These are phyloP conservation scores for Hypoxylon trugodes DNA, from an alignment of 495 filamentous ascomycete genomes.

Conservation along the genomic window DNA sequence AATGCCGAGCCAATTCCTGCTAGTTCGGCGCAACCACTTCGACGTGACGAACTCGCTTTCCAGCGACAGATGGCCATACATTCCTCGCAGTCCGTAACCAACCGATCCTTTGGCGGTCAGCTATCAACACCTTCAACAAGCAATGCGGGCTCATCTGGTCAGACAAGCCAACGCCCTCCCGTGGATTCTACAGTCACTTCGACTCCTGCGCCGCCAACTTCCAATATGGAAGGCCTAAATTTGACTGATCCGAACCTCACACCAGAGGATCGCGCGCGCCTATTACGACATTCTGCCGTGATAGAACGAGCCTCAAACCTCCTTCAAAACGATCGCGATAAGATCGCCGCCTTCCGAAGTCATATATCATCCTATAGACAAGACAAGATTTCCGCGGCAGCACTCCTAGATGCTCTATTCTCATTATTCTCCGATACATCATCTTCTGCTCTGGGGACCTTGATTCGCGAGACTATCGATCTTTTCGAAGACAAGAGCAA, in stretches of 20 bases:
- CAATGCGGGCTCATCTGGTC: constrained; percentile 23
- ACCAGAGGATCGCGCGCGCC: constrained; percentile 80
- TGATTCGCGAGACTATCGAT: constrained; percentile 91
- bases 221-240: constrained; percentile 50
- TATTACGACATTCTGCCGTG: constrained; percentile 79
- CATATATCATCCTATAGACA: constrained; percentile 78
- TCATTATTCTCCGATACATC: constrained; percentile 80
- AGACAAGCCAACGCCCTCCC: constrained; percentile 5
- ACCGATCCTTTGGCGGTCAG: constrained; percentile 83
- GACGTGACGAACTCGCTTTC: constrained; percentile 89
- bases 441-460: constrained; percentile 80
- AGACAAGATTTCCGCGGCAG: constrained; percentile 70
- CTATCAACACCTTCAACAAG: constrained; percentile 59
- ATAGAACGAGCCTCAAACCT: constrained; percentile 84
- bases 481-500: constrained; percentile 87
- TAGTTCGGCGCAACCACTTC: constrained; percentile 82
- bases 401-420: constrained; percentile 82
- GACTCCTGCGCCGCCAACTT: constrained; percentile 12
- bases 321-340: constrained; percentile 74
- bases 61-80: constrained; percentile 93
- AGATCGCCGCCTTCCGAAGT: constrained; percentile 77
- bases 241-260: constrained; percentile 58
- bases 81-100: constrained; percentile 78
- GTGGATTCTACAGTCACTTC: constrained; percentile 17
- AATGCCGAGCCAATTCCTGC: constrained; percentile 81